Conservation (phyloP, 306 rosid genomes). For the Crotalaria pallida region DNA sequence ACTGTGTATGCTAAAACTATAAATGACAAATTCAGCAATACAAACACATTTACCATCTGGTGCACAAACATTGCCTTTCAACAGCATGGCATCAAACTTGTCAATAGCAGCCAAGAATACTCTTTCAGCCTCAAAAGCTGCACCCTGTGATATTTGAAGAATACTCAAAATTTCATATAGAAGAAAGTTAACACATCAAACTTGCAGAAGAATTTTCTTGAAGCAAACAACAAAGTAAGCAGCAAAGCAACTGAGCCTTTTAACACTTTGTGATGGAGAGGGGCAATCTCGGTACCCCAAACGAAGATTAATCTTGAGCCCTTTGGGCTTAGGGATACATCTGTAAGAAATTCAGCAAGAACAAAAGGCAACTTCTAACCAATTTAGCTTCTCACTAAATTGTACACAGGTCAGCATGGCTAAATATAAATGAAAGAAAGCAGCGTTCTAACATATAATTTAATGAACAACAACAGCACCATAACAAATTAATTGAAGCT, state of each 20-base stretch:
- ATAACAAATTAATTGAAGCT: constrained; percentile 9
- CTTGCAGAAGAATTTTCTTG: constrained; percentile 15
- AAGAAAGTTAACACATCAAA: constrained; percentile 23
- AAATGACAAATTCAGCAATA: not conserved
- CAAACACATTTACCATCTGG: constrained; percentile 70
- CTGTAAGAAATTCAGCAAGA: no score
- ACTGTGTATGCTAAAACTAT: not conserved
- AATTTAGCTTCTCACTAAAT: constrained; percentile 10
- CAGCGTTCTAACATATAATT: not conserved
- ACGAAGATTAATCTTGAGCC: not conserved
- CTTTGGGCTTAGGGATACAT: no score
- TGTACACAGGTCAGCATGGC: not conserved
- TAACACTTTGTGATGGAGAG: not conserved
- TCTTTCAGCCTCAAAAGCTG: constrained; percentile 87
- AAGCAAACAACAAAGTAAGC: constrained; percentile 12
- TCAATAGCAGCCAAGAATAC: constrained; percentile 96
- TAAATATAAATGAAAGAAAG: constrained; percentile 4
- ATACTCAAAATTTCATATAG: not conserved
- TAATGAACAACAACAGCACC: not conserved
- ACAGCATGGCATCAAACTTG: constrained; percentile 88
- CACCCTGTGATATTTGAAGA: constrained; percentile 54
- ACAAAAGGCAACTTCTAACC: constrained; percentile 2
- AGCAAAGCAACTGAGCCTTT: not conserved
- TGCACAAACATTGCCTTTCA: constrained; percentile 76
- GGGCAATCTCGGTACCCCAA: not conserved